Percentiles rank a stretch among this genome's conserved stretches.
phyloP scores from a whole-genome alignment of 2,329 filamentous ascomycete genomes.

The Beauveria sp. region DNA sequence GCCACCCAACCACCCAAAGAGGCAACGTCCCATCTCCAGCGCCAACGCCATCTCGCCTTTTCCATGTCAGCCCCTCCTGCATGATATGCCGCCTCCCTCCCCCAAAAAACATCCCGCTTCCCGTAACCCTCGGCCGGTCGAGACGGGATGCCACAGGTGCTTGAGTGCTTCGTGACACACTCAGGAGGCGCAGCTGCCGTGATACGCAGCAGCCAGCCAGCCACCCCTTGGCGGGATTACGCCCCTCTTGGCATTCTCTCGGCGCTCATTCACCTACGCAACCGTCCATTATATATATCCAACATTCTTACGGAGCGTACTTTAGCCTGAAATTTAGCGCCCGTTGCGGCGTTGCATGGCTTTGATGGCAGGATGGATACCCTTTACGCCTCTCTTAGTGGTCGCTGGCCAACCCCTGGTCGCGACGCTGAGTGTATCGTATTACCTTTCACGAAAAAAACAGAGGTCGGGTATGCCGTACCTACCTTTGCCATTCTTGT shows the following conservation, averaged over 20 bases:
- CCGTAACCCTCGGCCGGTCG: not conserved
- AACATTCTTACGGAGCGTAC: not conserved
- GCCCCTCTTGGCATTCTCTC: not conserved
- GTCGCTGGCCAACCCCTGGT: not conserved
- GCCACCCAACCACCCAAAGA: not conserved
- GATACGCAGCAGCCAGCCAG: not conserved
- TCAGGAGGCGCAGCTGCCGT: not conserved
- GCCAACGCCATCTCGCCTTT: not conserved
- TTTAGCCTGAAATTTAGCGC: slow-evolving; percentile 1
- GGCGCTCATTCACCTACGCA: not conserved
- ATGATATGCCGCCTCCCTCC: not conserved
- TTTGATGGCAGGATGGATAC: not conserved
- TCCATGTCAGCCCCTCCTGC: not conserved
- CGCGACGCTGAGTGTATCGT: not conserved
- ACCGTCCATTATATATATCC: not conserved
- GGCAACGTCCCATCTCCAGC: not conserved
- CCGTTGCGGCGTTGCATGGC: not conserved
- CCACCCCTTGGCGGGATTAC: not conserved
- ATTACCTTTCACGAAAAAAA: no score
- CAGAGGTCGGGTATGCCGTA: no score
- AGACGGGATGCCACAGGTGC: no score
- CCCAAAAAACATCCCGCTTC: no score
- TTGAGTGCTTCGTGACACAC: no score
- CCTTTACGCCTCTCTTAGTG: not conserved
- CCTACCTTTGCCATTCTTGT: no score